phyloP scores from a whole-genome alignment of 1,139 yeast species.

The Hanseniaspora gamundiae region DNA sequence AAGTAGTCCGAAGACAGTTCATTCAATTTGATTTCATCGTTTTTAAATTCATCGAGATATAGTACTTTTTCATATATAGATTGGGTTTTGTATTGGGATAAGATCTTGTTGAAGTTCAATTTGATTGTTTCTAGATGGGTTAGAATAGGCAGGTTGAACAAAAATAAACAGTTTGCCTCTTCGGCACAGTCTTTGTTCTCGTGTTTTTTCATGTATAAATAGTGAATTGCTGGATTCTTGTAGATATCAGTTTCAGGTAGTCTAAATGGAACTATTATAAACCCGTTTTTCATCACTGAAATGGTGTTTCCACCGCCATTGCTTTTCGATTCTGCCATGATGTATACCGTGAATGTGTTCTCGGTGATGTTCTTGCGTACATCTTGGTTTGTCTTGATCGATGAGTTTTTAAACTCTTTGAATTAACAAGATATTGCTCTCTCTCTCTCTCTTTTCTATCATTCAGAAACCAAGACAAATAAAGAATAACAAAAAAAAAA shows the following conservation, averaged over 20 bases:
- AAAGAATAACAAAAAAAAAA: too few relatives aligned
- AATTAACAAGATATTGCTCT: too few relatives aligned
- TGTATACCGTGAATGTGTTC: background rate
- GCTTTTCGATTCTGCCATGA: background rate
- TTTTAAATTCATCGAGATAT: slow-evolving; percentile 25
- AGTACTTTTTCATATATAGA: slow-evolving; percentile 23
- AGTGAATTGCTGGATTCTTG: slow-evolving; percentile 27
- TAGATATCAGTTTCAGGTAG: slow-evolving; percentile 19
- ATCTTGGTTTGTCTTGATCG: too few relatives aligned
- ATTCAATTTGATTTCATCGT: slow-evolving; percentile 46
- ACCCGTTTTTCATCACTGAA: slow-evolving; percentile 27
- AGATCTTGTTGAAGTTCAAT: slow-evolving; percentile 45
- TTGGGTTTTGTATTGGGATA: slow-evolving; percentile 28
- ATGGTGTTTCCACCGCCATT: background rate
- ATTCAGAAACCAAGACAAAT: too few relatives aligned
- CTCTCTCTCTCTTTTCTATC: too few relatives aligned
- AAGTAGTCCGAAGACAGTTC: slow-evolving; percentile 24
- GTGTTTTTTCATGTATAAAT: slow-evolving; percentile 54
- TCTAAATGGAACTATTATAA: slow-evolving; percentile 27
- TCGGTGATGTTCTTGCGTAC: background rate
- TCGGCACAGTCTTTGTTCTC: slow-evolving; percentile 30
- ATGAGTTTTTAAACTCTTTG: too few relatives aligned
- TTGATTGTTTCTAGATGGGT: slow-evolving; percentile 43
- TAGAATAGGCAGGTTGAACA: slow-evolving; percentile 65
- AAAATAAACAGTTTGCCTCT: slow-evolving; percentile 38